These are phyloP conservation scores for Oryza brachyantha DNA, from an alignment of 176 grass and related monocot species.

Conservation along the genomic window DNA sequence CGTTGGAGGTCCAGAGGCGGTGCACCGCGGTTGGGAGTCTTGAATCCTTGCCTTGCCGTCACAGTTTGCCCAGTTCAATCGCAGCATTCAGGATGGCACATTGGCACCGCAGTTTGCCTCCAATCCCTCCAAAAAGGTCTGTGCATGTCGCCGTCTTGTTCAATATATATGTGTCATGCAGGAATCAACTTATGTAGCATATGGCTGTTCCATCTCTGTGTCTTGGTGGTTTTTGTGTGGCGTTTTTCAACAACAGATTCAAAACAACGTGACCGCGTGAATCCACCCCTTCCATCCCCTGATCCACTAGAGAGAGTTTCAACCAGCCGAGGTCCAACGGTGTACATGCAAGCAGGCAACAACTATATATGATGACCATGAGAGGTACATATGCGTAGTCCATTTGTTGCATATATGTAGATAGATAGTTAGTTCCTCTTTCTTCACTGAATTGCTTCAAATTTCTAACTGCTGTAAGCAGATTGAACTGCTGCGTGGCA, in stretches of 20 bases:
- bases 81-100: conserved; percentile 43
- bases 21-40: conserved; percentile 6
- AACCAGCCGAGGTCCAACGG: conserved; percentile 29
- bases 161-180: too few relatives aligned
- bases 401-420: too few relatives aligned
- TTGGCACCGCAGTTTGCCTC: too few relatives aligned
- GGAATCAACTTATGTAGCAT: too few relatives aligned
- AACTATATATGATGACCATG: conserved; percentile 35
- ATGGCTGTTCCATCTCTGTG: too few relatives aligned
- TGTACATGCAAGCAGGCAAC: conserved; percentile 20
- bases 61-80: conserved; percentile 30
- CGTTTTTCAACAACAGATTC: conserved; percentile 17
- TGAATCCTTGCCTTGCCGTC: neutral
- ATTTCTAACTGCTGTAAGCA: conserved; percentile 41
- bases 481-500: conserved; percentile 67
- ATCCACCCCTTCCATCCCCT: conserved; percentile 1
- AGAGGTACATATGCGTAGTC: conserved; percentile 42
- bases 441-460: neutral
- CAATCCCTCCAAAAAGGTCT: conserved; percentile 13
- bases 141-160: neutral
- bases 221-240: neutral
- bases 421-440: neutral
- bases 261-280: conserved; percentile 13
- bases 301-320: conserved; percentile 24
- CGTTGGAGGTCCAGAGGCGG: conserved; percentile 43